These are phyloP conservation scores for Aspergillus fructus DNA, from an alignment of 2,329 filamentous ascomycete genomes.

Conservation along the genomic window DNA sequence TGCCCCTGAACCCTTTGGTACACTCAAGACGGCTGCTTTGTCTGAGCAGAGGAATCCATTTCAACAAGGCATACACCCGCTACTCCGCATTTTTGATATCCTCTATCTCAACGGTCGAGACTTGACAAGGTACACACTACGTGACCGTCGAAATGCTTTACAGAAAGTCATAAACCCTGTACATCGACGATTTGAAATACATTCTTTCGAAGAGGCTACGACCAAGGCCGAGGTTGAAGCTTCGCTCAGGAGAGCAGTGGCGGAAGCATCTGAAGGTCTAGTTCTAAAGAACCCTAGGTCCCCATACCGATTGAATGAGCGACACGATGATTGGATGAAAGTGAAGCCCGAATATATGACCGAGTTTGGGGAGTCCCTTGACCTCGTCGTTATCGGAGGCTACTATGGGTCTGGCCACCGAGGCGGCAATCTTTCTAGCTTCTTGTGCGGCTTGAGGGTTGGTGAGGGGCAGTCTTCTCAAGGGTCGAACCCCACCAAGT, in stretches of 20 bases:
- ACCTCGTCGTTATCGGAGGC: slow-evolving; percentile 84
- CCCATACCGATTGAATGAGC: slow-evolving; percentile 79
- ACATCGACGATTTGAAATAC: slow-evolving; percentile 78
- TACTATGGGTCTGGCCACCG: slow-evolving; percentile 88
- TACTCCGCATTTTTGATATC: slow-evolving; percentile 89
- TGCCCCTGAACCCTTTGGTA: slow-evolving; percentile 85
- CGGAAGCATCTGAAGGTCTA: slow-evolving; percentile 82
- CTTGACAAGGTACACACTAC: slow-evolving; percentile 77
- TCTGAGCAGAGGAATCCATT: slow-evolving; percentile 74
- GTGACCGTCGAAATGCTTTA: slow-evolving; percentile 75
- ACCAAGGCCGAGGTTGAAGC: slow-evolving; percentile 74
- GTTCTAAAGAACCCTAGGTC: slow-evolving; percentile 93
- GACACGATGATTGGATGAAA: slow-evolving; percentile 97
- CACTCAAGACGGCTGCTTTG: slow-evolving; percentile 85
- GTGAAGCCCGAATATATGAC: slow-evolving; percentile 99
- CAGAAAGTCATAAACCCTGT: slow-evolving; percentile 68
- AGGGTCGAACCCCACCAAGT: slow-evolving; percentile 66
- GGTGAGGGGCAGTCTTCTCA: slow-evolving; percentile 65
- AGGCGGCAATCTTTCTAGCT: slow-evolving; percentile 80
- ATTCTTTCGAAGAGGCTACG: slow-evolving; percentile 66
- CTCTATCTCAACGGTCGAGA: slow-evolving; percentile 80
- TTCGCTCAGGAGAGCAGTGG: slow-evolving; percentile 76
- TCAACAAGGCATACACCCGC: slow-evolving; percentile 64
- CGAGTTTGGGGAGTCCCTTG: slow-evolving; percentile 89
- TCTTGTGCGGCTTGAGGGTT: slow-evolving; percentile 81